Conservation (phyloP, 2,329 filamentous ascomycete species). For the Xylaria sp. region DNA sequence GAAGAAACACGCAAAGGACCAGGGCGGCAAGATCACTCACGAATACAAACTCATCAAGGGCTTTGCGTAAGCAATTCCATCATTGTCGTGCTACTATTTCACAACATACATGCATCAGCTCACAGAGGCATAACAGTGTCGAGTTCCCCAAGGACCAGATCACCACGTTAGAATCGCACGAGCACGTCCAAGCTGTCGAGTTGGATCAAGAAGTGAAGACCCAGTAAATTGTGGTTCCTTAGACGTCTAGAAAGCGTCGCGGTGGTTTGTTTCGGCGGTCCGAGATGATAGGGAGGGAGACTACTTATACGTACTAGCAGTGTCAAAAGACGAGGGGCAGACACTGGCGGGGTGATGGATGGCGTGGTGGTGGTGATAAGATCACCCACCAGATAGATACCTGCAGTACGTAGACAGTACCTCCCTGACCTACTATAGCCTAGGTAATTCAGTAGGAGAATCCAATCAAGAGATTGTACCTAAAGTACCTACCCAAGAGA, state of each 20-base stretch:
- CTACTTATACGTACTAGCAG: background rate
- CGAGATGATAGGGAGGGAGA: too few relatives aligned
- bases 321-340: constrained; percentile 32
- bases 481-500: too few relatives aligned
- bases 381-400: too few relatives aligned
- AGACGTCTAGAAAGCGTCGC: background rate
- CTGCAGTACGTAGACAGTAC: too few relatives aligned
- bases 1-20: constrained; percentile 77
- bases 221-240: constrained; percentile 63
- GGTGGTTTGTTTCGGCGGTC: background rate
- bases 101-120: background rate
- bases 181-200: constrained; percentile 81
- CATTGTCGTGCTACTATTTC: background rate
- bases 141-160: constrained; percentile 75
- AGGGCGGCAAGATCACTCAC: constrained; percentile 85
- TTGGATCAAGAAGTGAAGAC: constrained; percentile 74
- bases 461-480: too few relatives aligned
- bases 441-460: too few relatives aligned
- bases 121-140: constrained; percentile 65
- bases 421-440: too few relatives aligned
- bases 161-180: constrained; percentile 71
- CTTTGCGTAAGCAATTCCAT: constrained; percentile 76
- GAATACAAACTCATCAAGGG: constrained; percentile 91
- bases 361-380: constrained; percentile 4
- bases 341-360: constrained; percentile 28